Base-by-base conservation (phyloP, 768 basidiomycete species). In the Kwoniella europaea region DNA sequence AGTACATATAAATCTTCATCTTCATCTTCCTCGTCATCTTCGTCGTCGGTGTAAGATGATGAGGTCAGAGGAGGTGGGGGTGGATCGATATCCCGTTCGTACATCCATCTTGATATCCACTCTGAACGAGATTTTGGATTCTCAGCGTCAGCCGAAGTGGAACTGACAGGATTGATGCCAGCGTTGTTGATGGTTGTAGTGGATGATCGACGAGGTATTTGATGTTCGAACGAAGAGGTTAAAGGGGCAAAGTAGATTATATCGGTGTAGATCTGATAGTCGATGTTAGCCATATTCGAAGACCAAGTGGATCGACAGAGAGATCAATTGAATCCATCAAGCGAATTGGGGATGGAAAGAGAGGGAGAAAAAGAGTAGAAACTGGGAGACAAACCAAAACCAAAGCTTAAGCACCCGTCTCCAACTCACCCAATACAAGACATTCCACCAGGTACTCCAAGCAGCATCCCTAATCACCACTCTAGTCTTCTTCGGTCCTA, bases 161-260 rank as follows among this genome's bases (percentile, higher is more conserved):
- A 22, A 69, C 29, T 15, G 70, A 52, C 10, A 65, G 43, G 16
- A 57, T 42, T 58, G 74, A 70, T 20, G 57, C 61, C 18, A 63
- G 18, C 68, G 71, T 74, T 15, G 74, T 27, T 43, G 6, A 35
- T n/a, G 10, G 74, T 50, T 78, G 84, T 44, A 65, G 71, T 59
- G 61, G 67, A 27, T 53, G 59, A 15, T 53, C 50, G 62, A 63
- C 59, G 54, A 16, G 82, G 76, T 72, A 91, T 53, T 62, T 65
- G 50, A 91, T 42, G 88, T 87, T 6, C 72, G 66, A 83, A 80
- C 12, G 78, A 79, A 2, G 93, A 94, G 0, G 92, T 89, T 18
- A 94, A 85, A 0, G 93, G 93, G 0, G 93, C 91, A 74, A 94
- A 94, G 35, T 90, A 87, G 72, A 94, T 91, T 29, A 87, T 87